Evolutionary conservation across 2,329 filamentous ascomycete species (phyloP).

Genomic region (Penicillium sp.): DNA sequence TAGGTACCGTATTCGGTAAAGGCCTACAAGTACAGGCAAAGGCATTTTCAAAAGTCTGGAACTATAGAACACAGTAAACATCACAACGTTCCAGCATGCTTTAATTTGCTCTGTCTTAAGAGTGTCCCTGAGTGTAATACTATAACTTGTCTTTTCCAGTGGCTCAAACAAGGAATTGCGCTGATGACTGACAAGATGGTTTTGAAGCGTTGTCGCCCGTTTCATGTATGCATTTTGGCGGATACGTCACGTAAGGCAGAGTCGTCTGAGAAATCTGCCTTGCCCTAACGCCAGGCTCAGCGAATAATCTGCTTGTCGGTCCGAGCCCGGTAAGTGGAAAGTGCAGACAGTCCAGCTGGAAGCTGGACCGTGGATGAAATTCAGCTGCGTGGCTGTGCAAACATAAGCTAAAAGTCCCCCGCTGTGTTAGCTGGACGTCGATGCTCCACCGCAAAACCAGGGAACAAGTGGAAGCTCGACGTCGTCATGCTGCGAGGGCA

Average conservation of each 20-base stretch:
- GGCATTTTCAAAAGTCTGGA: too few relatives aligned
- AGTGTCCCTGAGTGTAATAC: too few relatives aligned
- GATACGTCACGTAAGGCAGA: constrained; percentile 16
- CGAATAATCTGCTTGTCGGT: background rate
- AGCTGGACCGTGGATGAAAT: constrained; percentile 20
- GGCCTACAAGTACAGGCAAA: too few relatives aligned
- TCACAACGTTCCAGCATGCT: too few relatives aligned
- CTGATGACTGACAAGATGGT: too few relatives aligned
- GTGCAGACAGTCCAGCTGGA: constrained; percentile 1
- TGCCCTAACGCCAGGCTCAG: constrained; percentile 7
- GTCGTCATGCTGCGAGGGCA: background rate
- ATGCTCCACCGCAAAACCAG: background rate
- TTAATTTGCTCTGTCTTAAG: too few relatives aligned
- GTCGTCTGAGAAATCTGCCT: constrained; percentile 18
- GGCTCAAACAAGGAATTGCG: too few relatives aligned
- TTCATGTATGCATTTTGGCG: too few relatives aligned
- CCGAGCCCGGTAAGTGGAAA: constrained; percentile 6
- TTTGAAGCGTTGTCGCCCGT: too few relatives aligned
- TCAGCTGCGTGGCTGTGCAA: constrained; percentile 36
- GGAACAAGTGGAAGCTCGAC: background rate
- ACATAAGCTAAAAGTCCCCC: constrained; percentile 5
- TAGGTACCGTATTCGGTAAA: background rate
- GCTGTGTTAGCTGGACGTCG: constrained; percentile 5
- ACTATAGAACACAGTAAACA: too few relatives aligned
- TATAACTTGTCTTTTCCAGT: too few relatives aligned